Conservation (phyloP, 1,284 basidiomycete species). For the Cutaneotrichosporon spelunceum region DNA sequence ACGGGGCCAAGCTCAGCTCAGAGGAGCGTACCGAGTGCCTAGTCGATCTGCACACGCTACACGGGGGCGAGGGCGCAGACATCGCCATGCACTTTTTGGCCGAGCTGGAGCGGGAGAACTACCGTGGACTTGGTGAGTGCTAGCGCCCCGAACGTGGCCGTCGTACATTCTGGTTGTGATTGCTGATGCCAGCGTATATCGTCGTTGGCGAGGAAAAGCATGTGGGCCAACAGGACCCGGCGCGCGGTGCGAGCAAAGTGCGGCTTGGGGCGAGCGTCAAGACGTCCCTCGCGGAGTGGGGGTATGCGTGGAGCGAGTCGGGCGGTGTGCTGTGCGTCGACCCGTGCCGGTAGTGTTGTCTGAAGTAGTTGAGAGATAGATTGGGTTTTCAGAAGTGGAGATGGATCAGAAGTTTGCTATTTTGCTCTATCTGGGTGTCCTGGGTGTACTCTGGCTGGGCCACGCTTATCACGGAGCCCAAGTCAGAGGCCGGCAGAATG, state of each 20-base stretch:
- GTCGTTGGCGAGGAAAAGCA: constrained; percentile 96
- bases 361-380: background rate
- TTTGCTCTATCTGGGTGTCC: too few relatives aligned
- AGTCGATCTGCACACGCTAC: constrained; percentile 81
- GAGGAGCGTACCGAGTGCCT: constrained; percentile 78
- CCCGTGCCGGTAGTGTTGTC: constrained; percentile 30
- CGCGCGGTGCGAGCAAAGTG: constrained; percentile 72
- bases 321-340: constrained; percentile 88
- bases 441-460: too few relatives aligned
- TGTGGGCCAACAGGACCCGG: constrained; percentile 77
- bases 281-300: constrained; percentile 86
- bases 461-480: too few relatives aligned
- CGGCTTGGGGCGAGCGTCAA: constrained; percentile 78
- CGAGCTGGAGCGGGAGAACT: constrained; percentile 80
- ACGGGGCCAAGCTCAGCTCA: constrained; percentile 57
- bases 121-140: constrained; percentile 70
- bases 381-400: constrained; percentile 1
- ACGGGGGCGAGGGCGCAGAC: constrained; percentile 86
- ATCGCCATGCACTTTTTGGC: constrained; percentile 86
- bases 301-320: constrained; percentile 91
- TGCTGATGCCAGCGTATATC: constrained; percentile 64
- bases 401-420: background rate
- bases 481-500: too few relatives aligned
- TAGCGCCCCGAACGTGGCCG: background rate
- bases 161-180: too few relatives aligned